Evolutionary conservation across 2,329 filamentous ascomycete species (phyloP).

Genomic region (Rhytidhysteron rufulum): DNA sequence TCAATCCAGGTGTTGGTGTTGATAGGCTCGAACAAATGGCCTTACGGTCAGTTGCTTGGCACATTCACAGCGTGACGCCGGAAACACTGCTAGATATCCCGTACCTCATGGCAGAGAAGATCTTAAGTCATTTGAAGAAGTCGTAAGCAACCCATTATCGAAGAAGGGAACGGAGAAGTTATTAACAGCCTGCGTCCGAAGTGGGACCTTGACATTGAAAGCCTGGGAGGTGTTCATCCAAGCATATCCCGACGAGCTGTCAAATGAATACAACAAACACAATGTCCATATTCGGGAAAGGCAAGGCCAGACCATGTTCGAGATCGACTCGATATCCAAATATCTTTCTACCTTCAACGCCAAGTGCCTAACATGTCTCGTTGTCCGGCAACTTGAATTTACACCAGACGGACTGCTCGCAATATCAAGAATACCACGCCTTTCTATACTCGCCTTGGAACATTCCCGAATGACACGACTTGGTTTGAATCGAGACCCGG

Average conservation of each 20-base stretch:
- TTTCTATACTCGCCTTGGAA: not conserved
- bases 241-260: not conserved
- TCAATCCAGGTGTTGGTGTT: not conserved
- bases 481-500: not conserved
- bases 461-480: too few species aligned
- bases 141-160: not conserved
- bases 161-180: not conserved
- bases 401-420: not conserved
- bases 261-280: not conserved
- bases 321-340: not conserved
- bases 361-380: slow-evolving; percentile 1
- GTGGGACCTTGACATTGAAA: slow-evolving; percentile 2
- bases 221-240: not conserved
- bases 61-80: not conserved
- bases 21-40: not conserved
- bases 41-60: not conserved
- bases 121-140: not conserved
- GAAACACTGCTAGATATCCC: slow-evolving; percentile 1
- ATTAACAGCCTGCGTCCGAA: not conserved
- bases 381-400: not conserved
- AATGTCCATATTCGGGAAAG: not conserved
- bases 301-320: not conserved
- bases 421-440: not conserved
- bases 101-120: not conserved
- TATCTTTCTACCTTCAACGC: not conserved